Evolutionary conservation across 2,329 filamentous ascomycete species (phyloP).

Genomic region (Annulohypoxylon truncatum): DNA sequence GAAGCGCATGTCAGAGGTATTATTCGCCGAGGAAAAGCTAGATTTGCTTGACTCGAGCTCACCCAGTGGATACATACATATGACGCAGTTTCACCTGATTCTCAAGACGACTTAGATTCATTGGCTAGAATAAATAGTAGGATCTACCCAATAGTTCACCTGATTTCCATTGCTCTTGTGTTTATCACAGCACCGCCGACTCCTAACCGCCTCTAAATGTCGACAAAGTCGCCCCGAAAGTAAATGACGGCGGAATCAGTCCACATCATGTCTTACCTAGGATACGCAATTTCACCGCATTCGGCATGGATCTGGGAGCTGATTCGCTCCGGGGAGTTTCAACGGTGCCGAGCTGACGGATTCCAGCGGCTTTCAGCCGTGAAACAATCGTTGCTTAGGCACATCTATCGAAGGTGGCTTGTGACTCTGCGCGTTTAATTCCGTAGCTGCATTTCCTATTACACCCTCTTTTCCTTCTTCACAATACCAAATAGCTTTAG

Average conservation of each 20-base stretch:
- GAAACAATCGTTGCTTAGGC: neutral
- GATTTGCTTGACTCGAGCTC: neutral
- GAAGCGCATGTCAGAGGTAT: neutral
- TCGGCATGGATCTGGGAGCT: neutral
- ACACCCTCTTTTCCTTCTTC: neutral
- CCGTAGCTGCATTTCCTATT: neutral
- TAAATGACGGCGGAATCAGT: neutral
- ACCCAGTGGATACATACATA: neutral
- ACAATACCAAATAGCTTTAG: neutral
- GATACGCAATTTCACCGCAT: neutral
- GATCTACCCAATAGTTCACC: neutral
- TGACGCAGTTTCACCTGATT: neutral
- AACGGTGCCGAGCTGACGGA: constrained; percentile 9
- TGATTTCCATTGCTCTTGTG: neutral
- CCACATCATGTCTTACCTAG: neutral
- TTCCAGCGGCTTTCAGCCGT: neutral
- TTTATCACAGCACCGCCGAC: neutral
- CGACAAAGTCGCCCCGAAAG: neutral
- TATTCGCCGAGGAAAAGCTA: neutral
- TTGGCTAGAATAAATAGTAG: neutral
- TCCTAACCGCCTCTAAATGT: neutral
- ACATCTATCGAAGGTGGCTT: neutral
- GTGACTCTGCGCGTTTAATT: neutral
- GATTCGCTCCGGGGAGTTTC: neutral
- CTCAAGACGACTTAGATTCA: neutral